phyloP scores from a whole-genome alignment of 371 early-diverging fungal species.

The Blyttiomyces sp. region DNA sequence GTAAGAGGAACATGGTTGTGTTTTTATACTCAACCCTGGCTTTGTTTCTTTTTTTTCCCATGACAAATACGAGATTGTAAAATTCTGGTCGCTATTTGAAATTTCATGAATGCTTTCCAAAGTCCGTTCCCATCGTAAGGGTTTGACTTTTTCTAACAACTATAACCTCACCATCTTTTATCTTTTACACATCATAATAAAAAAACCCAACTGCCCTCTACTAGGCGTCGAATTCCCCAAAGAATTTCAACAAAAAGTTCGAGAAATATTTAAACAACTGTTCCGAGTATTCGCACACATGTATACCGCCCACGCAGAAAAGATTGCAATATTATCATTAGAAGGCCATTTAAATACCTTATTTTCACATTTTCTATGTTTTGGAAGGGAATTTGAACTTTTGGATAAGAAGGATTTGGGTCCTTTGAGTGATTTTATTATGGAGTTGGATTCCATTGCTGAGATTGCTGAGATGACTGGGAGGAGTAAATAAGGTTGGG shows the following conservation, averaged over 20 bases:
- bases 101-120: too few species aligned
- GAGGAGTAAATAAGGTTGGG: neutral
- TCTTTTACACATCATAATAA: neutral
- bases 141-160: neutral
- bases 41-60: neutral
- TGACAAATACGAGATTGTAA: too few species aligned
- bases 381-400: slow-evolving; percentile 86
- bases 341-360: slow-evolving; percentile 92
- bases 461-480: neutral
- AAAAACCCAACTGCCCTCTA: neutral
- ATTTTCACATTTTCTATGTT: slow-evolving; percentile 90
- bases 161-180: neutral
- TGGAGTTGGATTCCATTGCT: slow-evolving; percentile 20
- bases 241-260: slow-evolving; percentile 67
- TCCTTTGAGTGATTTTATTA: slow-evolving; percentile 76
- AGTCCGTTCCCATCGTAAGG: too few species aligned
- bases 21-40: neutral
- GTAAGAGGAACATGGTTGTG: slow-evolving; percentile 17
- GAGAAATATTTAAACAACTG: slow-evolving; percentile 72
- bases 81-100: too few species aligned
- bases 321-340: slow-evolving; percentile 71
- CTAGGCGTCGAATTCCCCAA: slow-evolving; percentile 69
- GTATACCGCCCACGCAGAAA: slow-evolving; percentile 88
- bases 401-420: slow-evolving; percentile 86
- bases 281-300: slow-evolving; percentile 92